Percentiles rank a stretch among this genome's conserved stretches.
Conservation (phyloP, 192 early-diverging fungal genomes). For the Hyaloraphidium curvatum region DNA sequence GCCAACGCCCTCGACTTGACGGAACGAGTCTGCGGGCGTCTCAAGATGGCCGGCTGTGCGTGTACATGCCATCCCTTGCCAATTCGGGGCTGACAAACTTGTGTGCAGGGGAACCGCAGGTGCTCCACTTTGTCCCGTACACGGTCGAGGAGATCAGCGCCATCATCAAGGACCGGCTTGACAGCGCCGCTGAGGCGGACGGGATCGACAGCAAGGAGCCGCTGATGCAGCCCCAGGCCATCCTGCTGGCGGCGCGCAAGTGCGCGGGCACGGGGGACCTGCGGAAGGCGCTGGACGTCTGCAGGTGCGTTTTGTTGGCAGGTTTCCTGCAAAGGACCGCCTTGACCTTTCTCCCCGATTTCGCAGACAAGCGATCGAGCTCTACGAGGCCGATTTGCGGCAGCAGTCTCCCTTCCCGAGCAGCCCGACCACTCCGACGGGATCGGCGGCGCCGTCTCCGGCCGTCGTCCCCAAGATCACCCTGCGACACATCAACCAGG, state of each 20-base stretch:
- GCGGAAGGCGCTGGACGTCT: constrained; percentile 59
- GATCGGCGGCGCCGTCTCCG: too few species aligned
- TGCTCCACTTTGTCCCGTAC: constrained; percentile 80
- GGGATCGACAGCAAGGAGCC: constrained; percentile 5
- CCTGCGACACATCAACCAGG: too few species aligned
- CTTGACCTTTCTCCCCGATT: background rate
- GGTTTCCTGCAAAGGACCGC: constrained; percentile 10
- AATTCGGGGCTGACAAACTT: background rate
- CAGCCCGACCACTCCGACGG: too few species aligned
- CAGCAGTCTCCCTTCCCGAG: too few species aligned
- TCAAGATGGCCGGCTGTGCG: constrained; percentile 60
- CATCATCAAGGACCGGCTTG: constrained; percentile 72
- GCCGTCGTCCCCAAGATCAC: too few species aligned
- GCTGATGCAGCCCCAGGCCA: constrained; percentile 62
- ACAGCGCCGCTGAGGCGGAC: background rate
- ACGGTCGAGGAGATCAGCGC: constrained; percentile 56
- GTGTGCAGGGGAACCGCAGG: constrained; percentile 35
- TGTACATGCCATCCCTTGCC: constrained; percentile 4
- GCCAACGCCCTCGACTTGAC: constrained; percentile 88
- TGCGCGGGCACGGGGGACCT: constrained; percentile 69
- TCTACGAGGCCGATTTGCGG: constrained; percentile 40
- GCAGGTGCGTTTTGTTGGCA: constrained; percentile 17
- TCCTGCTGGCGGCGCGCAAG: constrained; percentile 86
- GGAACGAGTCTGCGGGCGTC: constrained; percentile 66
- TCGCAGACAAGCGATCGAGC: constrained; percentile 59